Evolutionary conservation across 1,139 yeast genomes (phyloP).

Genomic region (Candida albicans): DNA sequence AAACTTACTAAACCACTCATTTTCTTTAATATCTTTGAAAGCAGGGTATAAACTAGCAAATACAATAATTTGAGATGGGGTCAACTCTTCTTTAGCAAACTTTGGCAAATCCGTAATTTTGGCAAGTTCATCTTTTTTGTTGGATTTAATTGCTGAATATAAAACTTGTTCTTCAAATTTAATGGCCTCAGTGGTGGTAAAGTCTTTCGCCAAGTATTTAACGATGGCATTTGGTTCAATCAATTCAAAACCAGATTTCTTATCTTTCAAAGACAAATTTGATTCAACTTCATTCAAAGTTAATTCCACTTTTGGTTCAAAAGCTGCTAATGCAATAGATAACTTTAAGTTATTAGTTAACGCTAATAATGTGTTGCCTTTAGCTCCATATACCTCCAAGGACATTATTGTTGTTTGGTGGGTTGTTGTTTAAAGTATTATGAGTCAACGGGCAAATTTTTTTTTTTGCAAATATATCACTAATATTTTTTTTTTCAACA

Average conservation of each 20-base stretch:
- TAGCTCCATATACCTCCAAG: conserved; percentile 41
- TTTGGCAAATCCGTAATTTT: conserved; percentile 14
- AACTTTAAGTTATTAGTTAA: conserved; percentile 61
- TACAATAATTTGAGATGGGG: conserved; percentile 46
- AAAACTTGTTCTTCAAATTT: conserved; percentile 32
- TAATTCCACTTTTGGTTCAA: conserved; percentile 30
- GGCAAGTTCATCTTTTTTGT: conserved; percentile 22
- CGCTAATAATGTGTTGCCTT: conserved; percentile 37
- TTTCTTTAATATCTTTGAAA: conserved; percentile 19
- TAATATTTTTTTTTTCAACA: conserved; percentile 1
- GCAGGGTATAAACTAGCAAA: conserved; percentile 46
- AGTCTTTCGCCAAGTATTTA: conserved; percentile 59
- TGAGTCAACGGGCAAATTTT: conserved; percentile 8
- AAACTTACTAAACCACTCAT: conserved; percentile 47
- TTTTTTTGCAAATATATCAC: too few relatives aligned
- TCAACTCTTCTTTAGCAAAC: conserved; percentile 21
- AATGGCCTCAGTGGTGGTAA: conserved; percentile 25
- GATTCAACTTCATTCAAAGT: conserved; percentile 27
- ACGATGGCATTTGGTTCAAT: conserved; percentile 84
- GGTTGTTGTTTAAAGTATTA: background rate
- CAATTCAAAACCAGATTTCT: conserved; percentile 48
- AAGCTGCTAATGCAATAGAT: conserved; percentile 50
- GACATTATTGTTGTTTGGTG: conserved; percentile 13
- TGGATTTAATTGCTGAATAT: conserved; percentile 33
- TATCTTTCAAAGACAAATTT: conserved; percentile 31